Percentiles rank a stretch among this genome's conserved stretches.
Conservation (phyloP, 2,329 filamentous ascomycete species). For the Diplodia intermedia region DNA sequence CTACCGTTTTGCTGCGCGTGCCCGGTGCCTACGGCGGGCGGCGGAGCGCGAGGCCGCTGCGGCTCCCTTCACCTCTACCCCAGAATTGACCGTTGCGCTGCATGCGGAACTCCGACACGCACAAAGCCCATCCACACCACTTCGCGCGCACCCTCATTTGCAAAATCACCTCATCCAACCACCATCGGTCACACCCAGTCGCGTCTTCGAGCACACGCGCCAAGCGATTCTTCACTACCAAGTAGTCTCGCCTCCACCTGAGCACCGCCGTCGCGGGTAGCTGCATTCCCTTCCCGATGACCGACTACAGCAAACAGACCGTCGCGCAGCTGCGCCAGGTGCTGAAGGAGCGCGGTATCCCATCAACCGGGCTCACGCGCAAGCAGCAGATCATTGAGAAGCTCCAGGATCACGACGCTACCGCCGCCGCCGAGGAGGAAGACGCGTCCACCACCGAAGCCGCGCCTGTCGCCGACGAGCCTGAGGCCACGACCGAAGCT, state of each 20-base stretch:
- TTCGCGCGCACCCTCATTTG: neutral
- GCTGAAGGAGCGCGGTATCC: constrained; percentile 56
- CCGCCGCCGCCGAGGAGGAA: constrained; percentile 3
- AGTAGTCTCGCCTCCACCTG: neutral
- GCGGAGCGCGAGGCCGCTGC: constrained; percentile 1
- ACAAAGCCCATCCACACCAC: neutral
- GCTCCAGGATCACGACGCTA: constrained; percentile 47
- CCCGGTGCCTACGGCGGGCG: constrained; percentile 4
- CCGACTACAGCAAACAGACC: constrained; percentile 56
- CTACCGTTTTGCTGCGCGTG: neutral
- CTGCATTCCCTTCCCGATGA: constrained; percentile 37
- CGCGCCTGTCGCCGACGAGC: constrained; percentile 18
- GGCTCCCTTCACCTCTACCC: constrained; percentile 20
- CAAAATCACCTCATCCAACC: neutral
- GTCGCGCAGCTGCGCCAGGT: constrained; percentile 55
- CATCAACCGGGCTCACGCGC: constrained; percentile 54
- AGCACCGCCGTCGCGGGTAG: neutral
- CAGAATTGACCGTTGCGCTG: constrained; percentile 14
- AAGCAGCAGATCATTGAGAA: constrained; percentile 58
- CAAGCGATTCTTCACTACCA: neutral
- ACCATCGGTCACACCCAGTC: neutral
- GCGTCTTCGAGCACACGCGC: neutral
- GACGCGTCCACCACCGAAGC: constrained; percentile 17
- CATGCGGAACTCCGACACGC: constrained; percentile 23
- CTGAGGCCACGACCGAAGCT: constrained; percentile 12